These are phyloP conservation scores for Sporothrix brunneoviolacea DNA, from an alignment of 2,329 filamentous ascomycete genomes.

Conservation along the genomic window DNA sequence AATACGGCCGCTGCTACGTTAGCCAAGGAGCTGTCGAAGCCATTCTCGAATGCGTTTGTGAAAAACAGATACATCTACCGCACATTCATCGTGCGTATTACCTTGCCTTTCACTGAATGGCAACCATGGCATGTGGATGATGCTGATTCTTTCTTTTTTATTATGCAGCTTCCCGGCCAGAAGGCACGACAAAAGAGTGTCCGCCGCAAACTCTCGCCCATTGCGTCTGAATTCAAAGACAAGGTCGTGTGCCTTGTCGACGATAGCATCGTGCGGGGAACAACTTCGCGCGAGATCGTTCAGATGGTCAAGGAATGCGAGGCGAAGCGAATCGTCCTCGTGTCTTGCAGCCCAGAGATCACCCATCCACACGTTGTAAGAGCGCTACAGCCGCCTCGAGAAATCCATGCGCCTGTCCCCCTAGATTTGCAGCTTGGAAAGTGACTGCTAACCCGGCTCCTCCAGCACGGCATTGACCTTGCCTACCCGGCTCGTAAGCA, in stretches of 20 bases:
- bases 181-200: constrained; percentile 76
- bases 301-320: constrained; percentile 37
- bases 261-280: constrained; percentile 54
- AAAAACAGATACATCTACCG: constrained; percentile 87
- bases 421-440: no score
- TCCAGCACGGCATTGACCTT: constrained; percentile 42
- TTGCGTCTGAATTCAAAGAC: constrained; percentile 75
- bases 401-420: no score
- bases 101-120: no score
- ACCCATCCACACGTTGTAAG: constrained; percentile 85
- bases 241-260: constrained; percentile 80
- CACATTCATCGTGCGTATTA: constrained; percentile 81
- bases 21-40: constrained; percentile 67
- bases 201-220: constrained; percentile 81
- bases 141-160: no score
- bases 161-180: constrained; percentile 66
- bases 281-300: constrained; percentile 59
- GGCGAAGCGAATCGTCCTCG: constrained; percentile 45
- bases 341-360: constrained; percentile 78
- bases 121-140: no score
- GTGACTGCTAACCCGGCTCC: no score
- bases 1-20: constrained; percentile 74
- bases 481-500: no score
- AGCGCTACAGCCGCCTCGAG: no score
- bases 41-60: constrained; percentile 74